Base-by-base conservation (phyloP, 768 basidiomycete genomes). In the Termitomyces sp. region DNA sequence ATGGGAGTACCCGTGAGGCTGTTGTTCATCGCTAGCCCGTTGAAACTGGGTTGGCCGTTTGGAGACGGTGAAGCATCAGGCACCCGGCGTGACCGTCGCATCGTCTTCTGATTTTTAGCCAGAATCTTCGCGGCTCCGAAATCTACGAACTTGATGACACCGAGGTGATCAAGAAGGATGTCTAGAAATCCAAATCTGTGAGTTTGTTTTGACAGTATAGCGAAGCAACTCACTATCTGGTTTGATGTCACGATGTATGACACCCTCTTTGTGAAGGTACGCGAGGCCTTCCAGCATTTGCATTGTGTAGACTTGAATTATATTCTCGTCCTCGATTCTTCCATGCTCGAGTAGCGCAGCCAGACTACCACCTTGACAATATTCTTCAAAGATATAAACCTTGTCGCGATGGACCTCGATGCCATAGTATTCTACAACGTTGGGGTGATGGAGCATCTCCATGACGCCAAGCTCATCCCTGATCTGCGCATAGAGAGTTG, bases 361-460 rank as follows among this genome's bases (percentile, higher is more conserved):
- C 58, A 99, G 72, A 71, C 94, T 96, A 8, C 97, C 97, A 38
- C 95, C 95, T 65, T 95, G 90, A 69, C 97, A 99, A 70, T 90
- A 99, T 72, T 98, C 96, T 71, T 98, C 95, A 70, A 98, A 98
- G 60, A 98, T 98, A 74, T 96, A 98, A 17, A 98, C 94, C 73
- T 95, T 95, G 75, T 98, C 96, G 14, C 96, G 89, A 69, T 98
- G 96, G 2, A 98, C 96, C 73, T 99, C 97, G 63, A 99, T 95
- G 31, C 97, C 97, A 66, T 97, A 97, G 71, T 98, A 99, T 72
- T 98, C 95, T 51, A 98, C 97, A 41, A 98, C 90, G 66, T 98
- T 98, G 23, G 92, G 92, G 72, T 99, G 97, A 60, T 92, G 91
- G 25, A 98, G 80, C 85, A 98, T 89, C 71, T 95, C 93, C 97